Conservation (phyloP, 345 rosid genomes). For the Arabidopsis suecica region DNA sequence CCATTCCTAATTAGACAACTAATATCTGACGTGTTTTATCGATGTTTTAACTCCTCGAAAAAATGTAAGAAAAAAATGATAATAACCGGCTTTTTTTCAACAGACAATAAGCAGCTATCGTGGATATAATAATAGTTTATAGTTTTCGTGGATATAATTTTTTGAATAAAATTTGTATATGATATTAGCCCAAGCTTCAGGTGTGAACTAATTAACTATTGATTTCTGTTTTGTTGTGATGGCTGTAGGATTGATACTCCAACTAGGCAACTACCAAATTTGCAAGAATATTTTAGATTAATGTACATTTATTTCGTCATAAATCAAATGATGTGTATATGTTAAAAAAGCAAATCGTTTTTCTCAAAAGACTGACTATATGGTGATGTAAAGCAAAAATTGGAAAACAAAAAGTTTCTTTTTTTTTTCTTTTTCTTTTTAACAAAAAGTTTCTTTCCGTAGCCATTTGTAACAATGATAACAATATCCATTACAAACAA, state of each 20-base stretch:
- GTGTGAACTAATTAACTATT: constrained; percentile 25
- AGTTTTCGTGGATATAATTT: constrained; percentile 28
- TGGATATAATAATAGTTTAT: neutral
- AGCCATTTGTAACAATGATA: too few relatives aligned
- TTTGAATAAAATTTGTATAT: neutral
- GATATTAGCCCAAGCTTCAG: constrained; percentile 15
- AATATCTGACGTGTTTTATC: neutral
- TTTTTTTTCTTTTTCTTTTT: too few relatives aligned
- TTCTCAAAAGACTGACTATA: too few relatives aligned
- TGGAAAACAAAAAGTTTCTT: too few relatives aligned
- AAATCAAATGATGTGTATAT: constrained; percentile 21
- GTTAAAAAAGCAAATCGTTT: neutral
- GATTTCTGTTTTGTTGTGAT: neutral
- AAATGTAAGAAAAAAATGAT: neutral
- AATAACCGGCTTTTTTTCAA: too few relatives aligned
- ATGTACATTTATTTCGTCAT: neutral
- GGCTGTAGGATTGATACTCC: constrained; percentile 26
- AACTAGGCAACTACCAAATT: constrained; percentile 30
- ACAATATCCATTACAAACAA: too few relatives aligned
- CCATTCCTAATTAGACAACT: neutral
- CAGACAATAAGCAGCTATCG: neutral
- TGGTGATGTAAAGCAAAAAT: too few relatives aligned
- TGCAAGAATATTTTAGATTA: constrained; percentile 4
- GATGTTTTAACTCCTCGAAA: constrained; percentile 9
- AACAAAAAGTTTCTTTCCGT: too few relatives aligned